Evolutionary conservation across 1,139 yeast genomes (phyloP).

Genomic region (Kodamaea sp.): DNA sequence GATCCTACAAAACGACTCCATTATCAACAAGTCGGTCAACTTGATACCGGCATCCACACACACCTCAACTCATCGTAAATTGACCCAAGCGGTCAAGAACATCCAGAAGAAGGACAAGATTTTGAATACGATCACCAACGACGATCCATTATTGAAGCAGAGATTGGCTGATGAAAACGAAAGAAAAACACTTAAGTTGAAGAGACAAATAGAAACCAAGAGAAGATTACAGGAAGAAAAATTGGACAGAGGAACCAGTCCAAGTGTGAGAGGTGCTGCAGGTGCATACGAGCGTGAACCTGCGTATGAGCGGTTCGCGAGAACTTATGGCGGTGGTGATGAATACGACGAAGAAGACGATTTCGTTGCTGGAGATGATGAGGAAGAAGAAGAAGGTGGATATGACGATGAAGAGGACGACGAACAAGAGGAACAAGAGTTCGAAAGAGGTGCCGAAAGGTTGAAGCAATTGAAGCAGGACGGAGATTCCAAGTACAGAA

Average conservation of each 20-base stretch:
- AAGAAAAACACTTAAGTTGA: conserved; percentile 65
- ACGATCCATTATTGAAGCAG: conserved; percentile 86
- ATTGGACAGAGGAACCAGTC: conserved; percentile 31
- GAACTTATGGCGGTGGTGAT: conserved; percentile 43
- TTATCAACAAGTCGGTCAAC: conserved; percentile 58
- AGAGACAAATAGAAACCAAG: conserved; percentile 63
- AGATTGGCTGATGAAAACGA: conserved; percentile 81
- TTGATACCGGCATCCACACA: conserved; percentile 86
- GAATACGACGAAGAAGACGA: conserved; percentile 50
- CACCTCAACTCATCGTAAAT: conserved; percentile 76
- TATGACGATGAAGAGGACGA: conserved; percentile 48
- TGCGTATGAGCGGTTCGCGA: conserved; percentile 43
- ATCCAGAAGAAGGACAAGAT: conserved; percentile 64
- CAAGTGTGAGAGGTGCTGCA: conserved; percentile 19
- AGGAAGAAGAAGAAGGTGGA: conserved; percentile 52
- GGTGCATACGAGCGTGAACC: conserved; percentile 28
- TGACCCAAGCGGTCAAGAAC: conserved; percentile 75
- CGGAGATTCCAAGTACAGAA: conserved; percentile 52
- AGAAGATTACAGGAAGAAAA: conserved; percentile 50
- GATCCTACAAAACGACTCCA: conserved; percentile 58
- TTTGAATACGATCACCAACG: conserved; percentile 65
- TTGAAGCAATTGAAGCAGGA: conserved; percentile 59
- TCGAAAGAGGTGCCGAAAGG: conserved; percentile 62
- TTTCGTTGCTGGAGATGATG: conserved; percentile 45
- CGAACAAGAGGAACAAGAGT: conserved; percentile 60